phyloP scores from a whole-genome alignment of 345 rosid genomes.

The Ceriops zippeliana region DNA sequence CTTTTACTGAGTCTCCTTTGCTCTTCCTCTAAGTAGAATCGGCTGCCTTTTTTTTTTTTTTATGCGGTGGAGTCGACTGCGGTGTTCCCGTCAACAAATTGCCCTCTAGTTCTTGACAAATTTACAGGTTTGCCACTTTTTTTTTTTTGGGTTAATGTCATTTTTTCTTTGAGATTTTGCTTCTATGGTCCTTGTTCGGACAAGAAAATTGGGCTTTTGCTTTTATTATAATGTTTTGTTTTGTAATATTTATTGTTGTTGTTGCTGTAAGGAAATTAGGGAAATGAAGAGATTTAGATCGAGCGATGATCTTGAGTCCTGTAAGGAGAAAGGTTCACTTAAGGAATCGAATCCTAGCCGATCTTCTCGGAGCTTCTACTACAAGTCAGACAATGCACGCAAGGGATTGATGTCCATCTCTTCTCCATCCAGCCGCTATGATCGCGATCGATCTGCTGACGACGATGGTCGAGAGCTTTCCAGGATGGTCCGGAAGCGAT shows the following conservation, averaged over 20 bases:
- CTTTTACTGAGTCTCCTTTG: neutral
- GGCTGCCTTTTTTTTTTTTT: neutral
- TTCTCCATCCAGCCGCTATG: constrained; percentile 51
- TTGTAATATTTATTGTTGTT: neutral
- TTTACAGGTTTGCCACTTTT: neutral
- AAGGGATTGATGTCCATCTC: constrained; percentile 48
- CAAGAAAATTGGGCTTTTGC: neutral
- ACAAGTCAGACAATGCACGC: constrained; percentile 47
- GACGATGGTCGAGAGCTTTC: constrained; percentile 48
- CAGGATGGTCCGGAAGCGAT: constrained; percentile 52
- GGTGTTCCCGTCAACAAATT: too few relatives aligned
- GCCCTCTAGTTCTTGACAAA: too few relatives aligned
- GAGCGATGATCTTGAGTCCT: constrained; percentile 69
- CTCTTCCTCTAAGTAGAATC: neutral
- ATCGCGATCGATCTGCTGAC: constrained; percentile 55
- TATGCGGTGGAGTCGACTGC: too few relatives aligned
- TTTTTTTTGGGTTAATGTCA: neutral
- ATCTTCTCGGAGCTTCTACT: constrained; percentile 51
- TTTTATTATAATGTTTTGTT: neutral
- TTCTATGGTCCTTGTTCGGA: neutral
- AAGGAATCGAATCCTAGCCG: constrained; percentile 52
- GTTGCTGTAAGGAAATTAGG: neutral
- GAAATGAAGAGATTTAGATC: constrained; percentile 84
- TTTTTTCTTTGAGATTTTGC: neutral
- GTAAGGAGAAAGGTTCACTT: constrained; percentile 36